phyloP scores from a whole-genome alignment of 345 rosid genomes.

The Cardamine chenopodiifolia region DNA sequence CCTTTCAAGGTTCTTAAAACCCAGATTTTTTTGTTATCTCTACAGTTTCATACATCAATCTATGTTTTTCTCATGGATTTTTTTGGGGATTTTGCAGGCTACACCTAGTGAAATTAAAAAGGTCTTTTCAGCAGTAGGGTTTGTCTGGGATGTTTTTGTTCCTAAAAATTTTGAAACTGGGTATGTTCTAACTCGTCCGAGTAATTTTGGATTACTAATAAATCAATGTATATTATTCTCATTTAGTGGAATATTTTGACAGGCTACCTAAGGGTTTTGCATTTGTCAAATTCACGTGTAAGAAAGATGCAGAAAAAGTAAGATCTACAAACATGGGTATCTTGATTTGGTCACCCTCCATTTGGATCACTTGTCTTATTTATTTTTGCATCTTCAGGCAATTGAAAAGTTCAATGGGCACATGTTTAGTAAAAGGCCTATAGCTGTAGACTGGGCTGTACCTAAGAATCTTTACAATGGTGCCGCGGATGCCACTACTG shows the following conservation, averaged over 20 bases:
- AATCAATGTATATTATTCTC: conserved; percentile 14
- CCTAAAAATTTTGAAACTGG: conserved; percentile 78
- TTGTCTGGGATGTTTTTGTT: conserved; percentile 87
- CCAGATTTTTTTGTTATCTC: conserved; percentile 9
- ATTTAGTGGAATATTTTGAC: conserved; percentile 39
- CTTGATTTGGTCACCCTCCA: conserved; percentile 12
- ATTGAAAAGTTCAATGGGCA: conserved; percentile 86
- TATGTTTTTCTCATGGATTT: conserved; percentile 20
- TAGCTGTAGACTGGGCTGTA: conserved; percentile 98
- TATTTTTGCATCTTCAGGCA: conserved; percentile 58
- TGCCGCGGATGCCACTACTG: conserved; percentile 49
- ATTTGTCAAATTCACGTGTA: conserved; percentile 90
- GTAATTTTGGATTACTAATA: conserved; percentile 16
- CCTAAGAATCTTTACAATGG: conserved; percentile 74
- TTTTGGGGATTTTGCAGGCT: conserved; percentile 55
- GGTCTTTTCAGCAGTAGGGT: conserved; percentile 73
- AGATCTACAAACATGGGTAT: conserved; percentile 24
- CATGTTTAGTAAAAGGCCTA: conserved; percentile 70
- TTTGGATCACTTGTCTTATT: conserved; percentile 21
- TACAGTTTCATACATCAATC: conserved; percentile 2
- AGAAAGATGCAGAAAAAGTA: conserved; percentile 88
- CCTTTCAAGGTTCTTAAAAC: conserved; percentile 75
- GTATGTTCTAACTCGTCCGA: conserved; percentile 46
- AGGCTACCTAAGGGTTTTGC: conserved; percentile 94
- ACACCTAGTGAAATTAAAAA: conserved; percentile 60